phyloP scores from a whole-genome alignment of 2,329 filamentous ascomycete species.

The Clonostachys rosea region DNA sequence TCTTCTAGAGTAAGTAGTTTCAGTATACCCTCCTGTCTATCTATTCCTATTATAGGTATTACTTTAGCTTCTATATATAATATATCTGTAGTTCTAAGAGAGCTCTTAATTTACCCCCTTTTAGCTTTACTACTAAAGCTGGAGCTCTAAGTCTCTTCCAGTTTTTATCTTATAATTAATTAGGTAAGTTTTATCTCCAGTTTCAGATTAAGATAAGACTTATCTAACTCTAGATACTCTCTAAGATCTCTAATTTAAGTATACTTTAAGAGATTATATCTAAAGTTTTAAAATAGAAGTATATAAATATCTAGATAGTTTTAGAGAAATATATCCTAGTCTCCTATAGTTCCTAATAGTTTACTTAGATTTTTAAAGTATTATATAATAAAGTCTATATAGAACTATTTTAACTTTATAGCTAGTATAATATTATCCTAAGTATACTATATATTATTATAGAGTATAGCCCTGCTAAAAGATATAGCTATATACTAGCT shows the following conservation, averaged over 20 bases:
- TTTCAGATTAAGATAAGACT: too few relatives aligned
- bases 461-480: neutral
- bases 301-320: neutral
- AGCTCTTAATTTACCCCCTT: too few relatives aligned
- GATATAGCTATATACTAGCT: neutral
- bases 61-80: too few relatives aligned
- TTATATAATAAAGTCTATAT: constrained; percentile 1
- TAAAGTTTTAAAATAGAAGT: constrained; percentile 1
- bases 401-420: constrained; percentile 1
- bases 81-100: too few relatives aligned
- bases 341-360: neutral
- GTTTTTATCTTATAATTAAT: too few relatives aligned
- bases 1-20: too few relatives aligned
- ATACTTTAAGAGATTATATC: neutral
- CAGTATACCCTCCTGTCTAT: too few relatives aligned
- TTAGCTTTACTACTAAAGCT: too few relatives aligned
- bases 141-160: too few relatives aligned
- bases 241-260: constrained; percentile 41
- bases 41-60: too few relatives aligned
- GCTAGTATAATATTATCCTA: neutral
- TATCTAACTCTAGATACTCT: constrained; percentile 30
- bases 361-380: neutral
- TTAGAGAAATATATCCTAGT: neutral
- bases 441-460: neutral
- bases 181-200: too few relatives aligned